Evolutionary conservation across 1,284 basidiomycete genomes (phyloP).

Genomic region (Chiua sp.): DNA sequence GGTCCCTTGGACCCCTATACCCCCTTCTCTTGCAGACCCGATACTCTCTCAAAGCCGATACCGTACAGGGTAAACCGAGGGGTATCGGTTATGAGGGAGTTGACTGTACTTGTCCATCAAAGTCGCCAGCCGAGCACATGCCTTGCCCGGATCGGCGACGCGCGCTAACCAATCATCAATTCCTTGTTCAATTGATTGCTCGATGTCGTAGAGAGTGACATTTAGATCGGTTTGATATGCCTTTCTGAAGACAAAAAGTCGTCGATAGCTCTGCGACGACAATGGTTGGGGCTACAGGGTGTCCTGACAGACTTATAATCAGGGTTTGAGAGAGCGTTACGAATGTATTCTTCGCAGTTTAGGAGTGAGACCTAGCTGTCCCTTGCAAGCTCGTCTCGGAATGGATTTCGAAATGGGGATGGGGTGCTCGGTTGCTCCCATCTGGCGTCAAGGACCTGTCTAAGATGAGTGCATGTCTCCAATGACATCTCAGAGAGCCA

Average conservation of each 20-base stretch:
- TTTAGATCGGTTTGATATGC: slow-evolving; percentile 11
- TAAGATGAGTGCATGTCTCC: not conserved
- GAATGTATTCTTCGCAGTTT: not conserved
- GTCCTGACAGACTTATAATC: not conserved
- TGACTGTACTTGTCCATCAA: slow-evolving; percentile 40
- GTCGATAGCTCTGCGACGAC: slow-evolving; percentile 7
- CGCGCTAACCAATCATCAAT: slow-evolving; percentile 36
- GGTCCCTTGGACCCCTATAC: too few species aligned
- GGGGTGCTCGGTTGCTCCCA: not conserved
- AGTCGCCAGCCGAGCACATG: not conserved
- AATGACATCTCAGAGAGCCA: slow-evolving; percentile 13
- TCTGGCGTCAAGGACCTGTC: slow-evolving; percentile 4
- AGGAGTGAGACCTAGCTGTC: slow-evolving; percentile 26
- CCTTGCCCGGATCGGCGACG: slow-evolving; percentile 5
- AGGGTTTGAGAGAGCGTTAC: slow-evolving; percentile 7
- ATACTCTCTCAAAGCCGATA: too few species aligned
- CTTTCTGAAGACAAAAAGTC: slow-evolving; percentile 16
- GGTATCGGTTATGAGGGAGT: too few species aligned
- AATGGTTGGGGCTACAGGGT: slow-evolving; percentile 16
- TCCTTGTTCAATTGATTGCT: slow-evolving; percentile 29
- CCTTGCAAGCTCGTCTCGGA: slow-evolving; percentile 22
- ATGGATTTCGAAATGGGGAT: slow-evolving; percentile 29
- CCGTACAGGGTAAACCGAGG: too few species aligned
- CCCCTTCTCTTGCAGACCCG: too few species aligned
- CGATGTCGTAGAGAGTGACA: slow-evolving; percentile 39